Percentiles rank a stretch among this genome's conserved stretches.
Evolutionary conservation across 306 rosid genomes (phyloP).

Genomic region (Clitoria ternatea): DNA sequence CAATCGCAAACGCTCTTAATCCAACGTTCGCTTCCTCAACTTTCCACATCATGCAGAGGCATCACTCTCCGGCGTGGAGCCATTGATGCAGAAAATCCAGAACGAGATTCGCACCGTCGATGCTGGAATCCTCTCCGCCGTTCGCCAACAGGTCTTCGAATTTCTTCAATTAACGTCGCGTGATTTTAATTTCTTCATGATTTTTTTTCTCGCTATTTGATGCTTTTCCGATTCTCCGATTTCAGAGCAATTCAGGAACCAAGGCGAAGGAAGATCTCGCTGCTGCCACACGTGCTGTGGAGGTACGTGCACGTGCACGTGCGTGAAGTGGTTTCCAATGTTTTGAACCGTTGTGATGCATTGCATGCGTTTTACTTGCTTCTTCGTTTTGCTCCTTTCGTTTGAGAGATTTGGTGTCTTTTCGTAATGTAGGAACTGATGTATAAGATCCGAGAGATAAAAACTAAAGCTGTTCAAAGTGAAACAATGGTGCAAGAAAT

Average conservation of each 20-base stretch:
- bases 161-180: not conserved
- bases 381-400: not conserved
- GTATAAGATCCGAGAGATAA: conserved; percentile 94
- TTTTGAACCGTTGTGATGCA: conserved; percentile 2
- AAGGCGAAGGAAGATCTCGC: conserved; percentile 99
- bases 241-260: conserved; percentile 95
- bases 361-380: not conserved
- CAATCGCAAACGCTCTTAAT: not conserved
- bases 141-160: conserved; percentile 78
- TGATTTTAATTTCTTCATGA: not conserved
- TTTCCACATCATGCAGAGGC: conserved; percentile 49
- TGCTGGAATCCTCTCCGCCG: conserved; percentile 87
- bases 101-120: conserved; percentile 90
- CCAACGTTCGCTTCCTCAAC: not conserved
- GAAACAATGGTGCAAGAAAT: conserved; percentile 99
- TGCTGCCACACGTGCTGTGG: conserved; percentile 87
- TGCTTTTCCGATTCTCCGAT: conserved; percentile 29
- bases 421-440: conserved; percentile 73
- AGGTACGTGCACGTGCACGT: conserved; percentile 37
- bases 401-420: no score
- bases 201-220: conserved; percentile 15
- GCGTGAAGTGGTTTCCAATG: not conserved
- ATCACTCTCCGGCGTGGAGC: conserved; percentile 90
- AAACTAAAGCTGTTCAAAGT: conserved; percentile 94
- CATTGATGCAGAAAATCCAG: conserved; percentile 95